Base-by-base conservation (phyloP, 192 early-diverging fungal genomes). In the Mortierella antarctica region DNA sequence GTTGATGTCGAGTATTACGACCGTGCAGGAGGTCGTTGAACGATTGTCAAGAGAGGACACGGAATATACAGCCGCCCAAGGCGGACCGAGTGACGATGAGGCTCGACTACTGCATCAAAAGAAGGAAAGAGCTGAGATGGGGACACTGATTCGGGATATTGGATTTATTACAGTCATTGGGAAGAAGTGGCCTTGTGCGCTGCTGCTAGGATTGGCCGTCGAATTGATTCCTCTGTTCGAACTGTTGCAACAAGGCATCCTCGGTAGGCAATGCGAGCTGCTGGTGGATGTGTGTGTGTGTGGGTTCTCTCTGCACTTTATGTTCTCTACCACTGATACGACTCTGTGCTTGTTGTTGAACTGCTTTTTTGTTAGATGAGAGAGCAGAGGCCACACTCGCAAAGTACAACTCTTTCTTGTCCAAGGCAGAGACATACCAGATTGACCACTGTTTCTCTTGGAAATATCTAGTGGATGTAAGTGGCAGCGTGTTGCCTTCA, bases 101-200 rank as follows among this genome's bases (percentile, higher is more conserved):
- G 17, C 21, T 39, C 31, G 3, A 31, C 31, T 31, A 3, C 31
- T 2, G 31, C 10, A 11, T 40, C 17, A 40, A 6, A 39, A 7
- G 57, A 53, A 45, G 20, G 67, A 65, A 31, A 20, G 40, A 39
- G 44, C 52, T 47, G 55, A 58, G 13, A 82, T 90, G 69, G 90
- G 90, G 0, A 84, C 86, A 53, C 50, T 86, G 44, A 87, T 93
- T 44, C 89, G 91, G 51, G 68, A 84, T 2, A 71, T 88, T 23
- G 87, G 86, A 2, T 50, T 49, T 50, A 83, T 89, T 45, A 83
- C 86, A 42, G 62, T 78, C 0, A 71, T 86, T 4, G 88, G 87
- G 1, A 53, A 50, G 8, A 79, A 82, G 31, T 93, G 92, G 92
- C 62, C 74, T 12, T 62, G 71, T 13, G 70, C 74, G 12, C 56